Percentiles rank a stretch among this genome's conserved stretches.
Conservation (phyloP, 2,329 filamentous ascomycete species). For the Paecilomyces sp. region DNA sequence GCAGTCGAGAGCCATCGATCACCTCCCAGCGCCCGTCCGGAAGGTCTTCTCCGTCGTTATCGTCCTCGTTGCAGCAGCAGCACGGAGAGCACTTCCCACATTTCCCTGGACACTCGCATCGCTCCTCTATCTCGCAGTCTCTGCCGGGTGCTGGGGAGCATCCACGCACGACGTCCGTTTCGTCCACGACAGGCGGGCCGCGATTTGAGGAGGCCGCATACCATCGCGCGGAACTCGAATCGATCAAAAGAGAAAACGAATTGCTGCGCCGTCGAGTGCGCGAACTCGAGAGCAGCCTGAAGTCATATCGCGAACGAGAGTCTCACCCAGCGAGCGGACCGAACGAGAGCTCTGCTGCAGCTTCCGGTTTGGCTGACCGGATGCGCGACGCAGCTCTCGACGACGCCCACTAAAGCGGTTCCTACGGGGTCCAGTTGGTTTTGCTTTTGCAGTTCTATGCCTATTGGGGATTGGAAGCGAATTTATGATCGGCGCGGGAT, state of each 20-base stretch:
- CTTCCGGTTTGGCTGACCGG: conserved; percentile 8
- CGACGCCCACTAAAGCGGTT: conserved; percentile 3
- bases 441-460: neutral
- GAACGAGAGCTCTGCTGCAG: neutral
- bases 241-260: conserved; percentile 41
- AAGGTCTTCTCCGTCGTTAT: conserved; percentile 22
- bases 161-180: conserved; percentile 18
- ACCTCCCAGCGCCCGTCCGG: conserved; percentile 29
- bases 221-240: conserved; percentile 37
- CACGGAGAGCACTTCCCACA: conserved; percentile 20
- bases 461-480: neutral
- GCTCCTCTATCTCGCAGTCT: conserved; percentile 17
- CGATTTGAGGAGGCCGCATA: conserved; percentile 37
- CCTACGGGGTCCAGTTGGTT: neutral
- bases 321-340: conserved; percentile 1
- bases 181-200: conserved; percentile 20
- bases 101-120: conserved; percentile 15
- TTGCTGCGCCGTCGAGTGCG: conserved; percentile 35
- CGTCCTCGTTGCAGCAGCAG: conserved; percentile 17
- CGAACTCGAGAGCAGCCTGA: conserved; percentile 35
- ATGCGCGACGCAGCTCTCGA: conserved; percentile 9
- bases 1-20: conserved; percentile 38
- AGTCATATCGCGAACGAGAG: conserved; percentile 19
- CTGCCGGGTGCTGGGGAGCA: conserved; percentile 1
- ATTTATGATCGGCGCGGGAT: neutral